Conservation (phyloP, 306 rosid genomes). For the Alnus glutinosa region DNA sequence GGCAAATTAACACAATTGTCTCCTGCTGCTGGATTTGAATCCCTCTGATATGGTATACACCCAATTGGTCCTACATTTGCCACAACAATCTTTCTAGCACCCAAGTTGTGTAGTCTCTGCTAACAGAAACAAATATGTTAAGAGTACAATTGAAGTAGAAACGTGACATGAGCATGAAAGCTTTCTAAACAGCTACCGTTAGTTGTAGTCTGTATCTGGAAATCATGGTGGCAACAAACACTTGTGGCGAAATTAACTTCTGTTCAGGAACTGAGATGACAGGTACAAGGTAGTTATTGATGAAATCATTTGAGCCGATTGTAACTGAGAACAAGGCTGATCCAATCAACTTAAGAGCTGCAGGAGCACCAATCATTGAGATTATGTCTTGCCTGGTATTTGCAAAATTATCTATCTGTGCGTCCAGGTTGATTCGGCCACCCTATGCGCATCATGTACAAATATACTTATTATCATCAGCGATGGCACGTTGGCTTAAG, state of each 20-base stretch:
- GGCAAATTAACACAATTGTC: slow-evolving; percentile 46
- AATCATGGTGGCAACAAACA: slow-evolving; percentile 54
- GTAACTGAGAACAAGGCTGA: slow-evolving; percentile 50
- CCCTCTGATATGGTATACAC: slow-evolving; percentile 72
- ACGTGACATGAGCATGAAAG: background rate
- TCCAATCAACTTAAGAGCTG: slow-evolving; percentile 35
- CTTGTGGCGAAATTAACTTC: slow-evolving; percentile 35
- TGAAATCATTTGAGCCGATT: slow-evolving; percentile 76
- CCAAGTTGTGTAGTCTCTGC: slow-evolving; percentile 66
- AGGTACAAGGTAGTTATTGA: slow-evolving; percentile 61
- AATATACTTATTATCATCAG: background rate
- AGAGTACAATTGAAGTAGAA: background rate
- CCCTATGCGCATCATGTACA: slow-evolving; percentile 36
- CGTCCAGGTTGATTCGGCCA: slow-evolving; percentile 63
- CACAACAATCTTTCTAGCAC: slow-evolving; percentile 66
- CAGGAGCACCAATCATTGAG: slow-evolving; percentile 45
- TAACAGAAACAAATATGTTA: background rate
- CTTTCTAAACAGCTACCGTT: slow-evolving; percentile 32
- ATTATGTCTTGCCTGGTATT: slow-evolving; percentile 66
- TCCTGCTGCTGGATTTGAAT: slow-evolving; percentile 48
- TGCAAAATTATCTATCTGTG: slow-evolving; percentile 64
- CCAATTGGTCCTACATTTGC: slow-evolving; percentile 80
- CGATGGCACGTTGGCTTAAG: too few species aligned
- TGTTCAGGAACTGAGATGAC: slow-evolving; percentile 24
- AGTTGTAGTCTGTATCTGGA: slow-evolving; percentile 54